Percentiles rank a stretch among this genome's conserved stretches.
phyloP scores from a whole-genome alignment of 2,329 filamentous ascomycete species.

The Ceratocystis papillata region DNA sequence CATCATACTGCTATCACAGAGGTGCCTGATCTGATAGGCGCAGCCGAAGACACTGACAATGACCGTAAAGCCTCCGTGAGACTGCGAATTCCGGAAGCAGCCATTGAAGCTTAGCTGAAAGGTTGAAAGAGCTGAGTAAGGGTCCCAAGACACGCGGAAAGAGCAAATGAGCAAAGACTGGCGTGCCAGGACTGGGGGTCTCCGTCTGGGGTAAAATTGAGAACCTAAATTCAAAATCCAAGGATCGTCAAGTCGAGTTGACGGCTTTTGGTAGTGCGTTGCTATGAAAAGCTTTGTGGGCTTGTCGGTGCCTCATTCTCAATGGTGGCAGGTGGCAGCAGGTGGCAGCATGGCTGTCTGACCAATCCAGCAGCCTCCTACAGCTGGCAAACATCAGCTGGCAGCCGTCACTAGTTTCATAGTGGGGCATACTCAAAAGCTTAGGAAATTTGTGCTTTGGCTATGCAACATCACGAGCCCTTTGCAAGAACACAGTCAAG shows the following conservation, averaged over 20 bases:
- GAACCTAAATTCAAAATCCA: background rate
- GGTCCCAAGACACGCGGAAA: background rate
- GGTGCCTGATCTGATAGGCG: background rate
- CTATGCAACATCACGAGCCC: background rate
- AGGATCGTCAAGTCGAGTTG: background rate
- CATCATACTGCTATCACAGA: background rate
- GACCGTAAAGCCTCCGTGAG: slow-evolving; percentile 44
- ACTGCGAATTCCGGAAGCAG: slow-evolving; percentile 40
- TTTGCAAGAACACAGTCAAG: background rate
- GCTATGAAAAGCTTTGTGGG: slow-evolving; percentile 12
- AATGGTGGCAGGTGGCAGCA: background rate
- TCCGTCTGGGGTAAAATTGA: too few relatives aligned
- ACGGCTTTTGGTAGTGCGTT: slow-evolving; percentile 4
- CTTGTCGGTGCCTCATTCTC: slow-evolving; percentile 3
- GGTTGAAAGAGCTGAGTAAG: background rate
- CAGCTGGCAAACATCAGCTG: background rate
- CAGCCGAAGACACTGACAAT: slow-evolving; percentile 28
- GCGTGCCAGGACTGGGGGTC: background rate
- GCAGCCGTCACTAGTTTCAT: background rate
- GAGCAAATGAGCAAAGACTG: background rate
- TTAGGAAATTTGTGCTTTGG: slow-evolving; percentile 9
- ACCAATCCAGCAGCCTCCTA: background rate
- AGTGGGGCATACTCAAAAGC: slow-evolving; percentile 3
- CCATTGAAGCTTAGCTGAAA: slow-evolving; percentile 30
- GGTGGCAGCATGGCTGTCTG: background rate